Evolutionary conservation across 768 basidiomycete species (phyloP).

Genomic region (Pluteus cervinus): DNA sequence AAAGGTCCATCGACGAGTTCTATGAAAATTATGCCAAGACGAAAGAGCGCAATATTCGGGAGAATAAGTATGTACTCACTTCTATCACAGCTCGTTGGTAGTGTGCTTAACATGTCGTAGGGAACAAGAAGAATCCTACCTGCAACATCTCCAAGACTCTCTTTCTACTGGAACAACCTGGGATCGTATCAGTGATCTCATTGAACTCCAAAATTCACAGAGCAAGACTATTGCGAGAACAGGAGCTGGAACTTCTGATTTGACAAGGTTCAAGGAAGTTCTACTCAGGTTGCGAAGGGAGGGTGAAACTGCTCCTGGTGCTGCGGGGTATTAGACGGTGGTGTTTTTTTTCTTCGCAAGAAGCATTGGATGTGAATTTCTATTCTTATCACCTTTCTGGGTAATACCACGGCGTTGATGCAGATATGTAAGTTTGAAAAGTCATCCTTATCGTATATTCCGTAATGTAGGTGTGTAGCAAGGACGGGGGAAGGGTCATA

Average conservation of each 20-base stretch:
- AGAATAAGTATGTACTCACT: slow-evolving; percentile 91
- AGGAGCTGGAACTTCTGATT: slow-evolving; percentile 83
- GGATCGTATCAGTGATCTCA: slow-evolving; percentile 82
- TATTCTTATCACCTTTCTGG: not conserved
- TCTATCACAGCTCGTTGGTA: slow-evolving; percentile 1
- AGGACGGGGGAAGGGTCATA: no score
- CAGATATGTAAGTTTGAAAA: no score
- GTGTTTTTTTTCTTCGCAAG: not conserved
- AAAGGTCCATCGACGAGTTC: slow-evolving; percentile 83
- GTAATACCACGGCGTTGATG: not conserved
- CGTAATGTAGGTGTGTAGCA: no score
- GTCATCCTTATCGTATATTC: no score
- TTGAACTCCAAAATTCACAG: slow-evolving; percentile 94
- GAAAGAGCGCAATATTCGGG: slow-evolving; percentile 85
- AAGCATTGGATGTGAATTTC: not conserved
- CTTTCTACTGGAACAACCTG: slow-evolving; percentile 91
- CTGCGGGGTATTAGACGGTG: slow-evolving; percentile 72
- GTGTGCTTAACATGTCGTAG: slow-evolving; percentile 31
- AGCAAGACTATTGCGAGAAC: slow-evolving; percentile 91
- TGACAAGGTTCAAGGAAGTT: slow-evolving; percentile 89
- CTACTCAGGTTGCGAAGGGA: slow-evolving; percentile 84
- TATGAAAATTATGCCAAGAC: slow-evolving; percentile 83
- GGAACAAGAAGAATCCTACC: slow-evolving; percentile 80
- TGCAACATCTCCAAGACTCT: slow-evolving; percentile 63
- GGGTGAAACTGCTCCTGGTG: slow-evolving; percentile 87